Conservation (phyloP, 2,329 filamentous ascomycete species). For the Fusarium pseudoanthophilum region DNA sequence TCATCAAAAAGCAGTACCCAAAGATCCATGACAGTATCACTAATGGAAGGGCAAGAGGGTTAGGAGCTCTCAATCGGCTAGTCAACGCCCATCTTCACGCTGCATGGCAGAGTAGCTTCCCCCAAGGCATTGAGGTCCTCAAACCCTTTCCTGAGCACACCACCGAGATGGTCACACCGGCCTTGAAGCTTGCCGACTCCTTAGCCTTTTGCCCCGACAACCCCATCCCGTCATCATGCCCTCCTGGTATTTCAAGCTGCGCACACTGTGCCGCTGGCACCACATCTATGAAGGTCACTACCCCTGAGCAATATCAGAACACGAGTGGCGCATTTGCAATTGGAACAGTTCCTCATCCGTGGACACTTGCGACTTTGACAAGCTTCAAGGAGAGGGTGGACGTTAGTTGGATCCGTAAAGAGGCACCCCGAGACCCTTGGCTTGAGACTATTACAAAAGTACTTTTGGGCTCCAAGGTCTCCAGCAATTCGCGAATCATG, state of each 20-base stretch:
- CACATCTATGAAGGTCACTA: conserved; percentile 73
- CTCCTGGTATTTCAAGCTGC: conserved; percentile 82
- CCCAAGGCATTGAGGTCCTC: conserved; percentile 80
- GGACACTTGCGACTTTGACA: conserved; percentile 78
- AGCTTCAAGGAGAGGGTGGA: conserved; percentile 70
- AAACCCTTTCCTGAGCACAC: conserved; percentile 83
- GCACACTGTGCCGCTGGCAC: conserved; percentile 73
- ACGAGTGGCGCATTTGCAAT: conserved; percentile 80
- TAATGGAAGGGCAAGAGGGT: conserved; percentile 67
- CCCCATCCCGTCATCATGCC: conserved; percentile 81
- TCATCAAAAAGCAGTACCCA: conserved; percentile 73
- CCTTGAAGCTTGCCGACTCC: conserved; percentile 76
- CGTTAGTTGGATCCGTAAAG: conserved; percentile 71
- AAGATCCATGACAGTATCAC: conserved; percentile 72
- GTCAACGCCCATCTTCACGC: conserved; percentile 88
- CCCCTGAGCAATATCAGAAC: conserved; percentile 76
- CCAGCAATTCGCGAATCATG: conserved; percentile 72
- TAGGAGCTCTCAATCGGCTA: conserved; percentile 74
- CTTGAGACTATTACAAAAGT: conserved; percentile 76
- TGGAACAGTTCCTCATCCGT: conserved; percentile 89
- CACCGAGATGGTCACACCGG: conserved; percentile 75
- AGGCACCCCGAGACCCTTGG: conserved; percentile 82
- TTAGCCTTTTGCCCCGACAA: conserved; percentile 80
- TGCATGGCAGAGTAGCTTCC: conserved; percentile 84
- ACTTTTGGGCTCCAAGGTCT: conserved; percentile 70